These are phyloP conservation scores for Neurospora sp. DNA, from an alignment of 495 filamentous ascomycete species.

Conservation along the genomic window DNA sequence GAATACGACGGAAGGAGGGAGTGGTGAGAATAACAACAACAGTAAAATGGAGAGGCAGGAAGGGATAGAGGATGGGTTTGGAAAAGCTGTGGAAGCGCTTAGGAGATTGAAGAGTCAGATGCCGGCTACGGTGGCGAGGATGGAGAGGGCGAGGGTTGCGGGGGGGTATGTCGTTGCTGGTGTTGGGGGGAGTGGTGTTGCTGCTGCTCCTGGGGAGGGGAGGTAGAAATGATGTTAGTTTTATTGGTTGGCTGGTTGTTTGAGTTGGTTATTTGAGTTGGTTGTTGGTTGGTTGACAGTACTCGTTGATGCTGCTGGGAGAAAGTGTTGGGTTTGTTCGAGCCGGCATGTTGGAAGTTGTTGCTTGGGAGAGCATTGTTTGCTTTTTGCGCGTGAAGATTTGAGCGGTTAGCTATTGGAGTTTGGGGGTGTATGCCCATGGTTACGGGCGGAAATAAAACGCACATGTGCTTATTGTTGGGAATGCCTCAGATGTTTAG, in stretches of 20 bases:
- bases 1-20: not conserved
- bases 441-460: not conserved
- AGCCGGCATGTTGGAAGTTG: not conserved
- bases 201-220: conserved; percentile 2
- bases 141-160: conserved; percentile 65
- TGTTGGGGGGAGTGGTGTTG: conserved; percentile 52
- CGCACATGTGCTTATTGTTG: not conserved
- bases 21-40: too few relatives aligned
- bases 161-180: conserved; percentile 45
- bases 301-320: not conserved
- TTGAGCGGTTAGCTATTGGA: not conserved
- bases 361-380: not conserved
- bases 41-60: conserved; percentile 33
- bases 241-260: not conserved
- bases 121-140: conserved; percentile 62
- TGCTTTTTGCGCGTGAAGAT: not conserved
- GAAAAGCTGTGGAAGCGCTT: conserved; percentile 41
- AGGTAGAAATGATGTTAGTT: not conserved
- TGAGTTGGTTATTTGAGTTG: not conserved
- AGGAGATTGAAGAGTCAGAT: conserved; percentile 47
- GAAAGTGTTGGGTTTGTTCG: not conserved
- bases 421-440: not conserved
- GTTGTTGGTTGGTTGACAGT: not conserved
- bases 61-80: conserved; percentile 41
- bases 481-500: not conserved